These are phyloP conservation scores for Pholiota molesta DNA, from an alignment of 768 basidiomycete species.

Conservation along the genomic window DNA sequence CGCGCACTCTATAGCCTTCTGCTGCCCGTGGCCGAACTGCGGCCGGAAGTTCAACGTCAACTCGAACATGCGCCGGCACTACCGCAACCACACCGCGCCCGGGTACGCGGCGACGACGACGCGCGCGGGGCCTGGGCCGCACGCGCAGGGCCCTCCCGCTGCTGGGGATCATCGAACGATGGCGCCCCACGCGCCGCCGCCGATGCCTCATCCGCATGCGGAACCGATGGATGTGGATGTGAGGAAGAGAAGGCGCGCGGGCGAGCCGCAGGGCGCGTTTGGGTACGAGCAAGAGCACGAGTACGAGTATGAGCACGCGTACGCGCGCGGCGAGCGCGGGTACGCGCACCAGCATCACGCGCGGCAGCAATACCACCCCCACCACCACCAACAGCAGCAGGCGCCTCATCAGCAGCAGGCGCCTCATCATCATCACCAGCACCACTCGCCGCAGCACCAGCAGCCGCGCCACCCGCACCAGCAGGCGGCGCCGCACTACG, in stretches of 20 bases:
- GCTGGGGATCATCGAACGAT: too few relatives aligned
- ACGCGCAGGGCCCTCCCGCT: too few relatives aligned
- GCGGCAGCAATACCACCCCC: background rate
- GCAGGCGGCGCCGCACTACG: background rate
- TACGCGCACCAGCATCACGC: background rate
- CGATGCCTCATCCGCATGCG: too few relatives aligned
- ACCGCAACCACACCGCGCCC: constrained; percentile 60
- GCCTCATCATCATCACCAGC: background rate
- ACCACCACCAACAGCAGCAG: background rate
- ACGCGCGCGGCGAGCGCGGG: background rate
- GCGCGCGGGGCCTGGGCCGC: background rate
- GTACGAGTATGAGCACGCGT: background rate
- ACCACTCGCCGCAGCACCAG: background rate
- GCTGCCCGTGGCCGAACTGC: constrained; percentile 74
- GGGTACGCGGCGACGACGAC: constrained; percentile 21
- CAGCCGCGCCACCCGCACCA: background rate
- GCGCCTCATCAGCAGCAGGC: background rate
- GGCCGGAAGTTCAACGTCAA: constrained; percentile 82
- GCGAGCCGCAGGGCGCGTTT: too few relatives aligned
- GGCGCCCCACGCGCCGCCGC: too few relatives aligned
- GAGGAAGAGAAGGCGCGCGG: too few relatives aligned
- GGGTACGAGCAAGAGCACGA: too few relatives aligned
- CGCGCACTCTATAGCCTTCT: too few relatives aligned
- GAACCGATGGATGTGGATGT: too few relatives aligned
- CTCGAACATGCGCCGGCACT: constrained; percentile 84